Conservation (phyloP, 2,329 filamentous ascomycete species). For the Diplodia mutila region DNA sequence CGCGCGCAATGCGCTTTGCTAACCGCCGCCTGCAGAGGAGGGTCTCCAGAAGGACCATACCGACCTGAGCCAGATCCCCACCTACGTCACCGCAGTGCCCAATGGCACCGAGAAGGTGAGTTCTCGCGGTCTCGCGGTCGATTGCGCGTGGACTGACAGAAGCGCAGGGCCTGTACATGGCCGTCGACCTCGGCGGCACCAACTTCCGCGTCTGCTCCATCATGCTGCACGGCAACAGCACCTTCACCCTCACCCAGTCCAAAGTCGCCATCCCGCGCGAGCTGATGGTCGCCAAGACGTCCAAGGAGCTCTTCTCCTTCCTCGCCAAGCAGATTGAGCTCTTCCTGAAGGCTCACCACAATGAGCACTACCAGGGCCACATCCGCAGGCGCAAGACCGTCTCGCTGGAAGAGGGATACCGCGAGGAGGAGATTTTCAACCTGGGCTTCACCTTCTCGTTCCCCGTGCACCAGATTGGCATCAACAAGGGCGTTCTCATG, state of each 20-base stretch:
- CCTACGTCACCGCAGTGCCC: constrained; percentile 92
- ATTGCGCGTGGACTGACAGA: constrained; percentile 2
- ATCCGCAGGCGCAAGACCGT: constrained; percentile 65
- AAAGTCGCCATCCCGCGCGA: constrained; percentile 90
- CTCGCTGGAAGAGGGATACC: constrained; percentile 62
- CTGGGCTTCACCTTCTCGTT: constrained; percentile 99
- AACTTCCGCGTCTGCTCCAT: constrained; percentile 99
- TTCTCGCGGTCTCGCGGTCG: constrained; percentile 30
- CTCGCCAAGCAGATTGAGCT: constrained; percentile 88
- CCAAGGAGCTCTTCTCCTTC: constrained; percentile 87
- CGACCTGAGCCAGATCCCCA: constrained; percentile 92
- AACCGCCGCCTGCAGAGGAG: constrained; percentile 61
- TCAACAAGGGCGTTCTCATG: constrained; percentile 93
- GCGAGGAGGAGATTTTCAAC: constrained; percentile 80
- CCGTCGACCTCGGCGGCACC: constrained; percentile 95
- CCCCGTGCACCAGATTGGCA: constrained; percentile 89
- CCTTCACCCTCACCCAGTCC: constrained; percentile 89
- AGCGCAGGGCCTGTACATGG: constrained; percentile 83
- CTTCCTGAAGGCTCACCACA: constrained; percentile 86
- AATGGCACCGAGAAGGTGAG: constrained; percentile 94
- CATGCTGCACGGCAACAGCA: constrained; percentile 88
- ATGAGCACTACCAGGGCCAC: constrained; percentile 79
- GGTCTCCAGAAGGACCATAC: constrained; percentile 77
- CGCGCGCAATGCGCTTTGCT: constrained; percentile 14
- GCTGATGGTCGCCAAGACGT: constrained; percentile 86